phyloP scores from a whole-genome alignment of 2,329 filamentous ascomycete genomes.

The Bipolaris zeicola region DNA sequence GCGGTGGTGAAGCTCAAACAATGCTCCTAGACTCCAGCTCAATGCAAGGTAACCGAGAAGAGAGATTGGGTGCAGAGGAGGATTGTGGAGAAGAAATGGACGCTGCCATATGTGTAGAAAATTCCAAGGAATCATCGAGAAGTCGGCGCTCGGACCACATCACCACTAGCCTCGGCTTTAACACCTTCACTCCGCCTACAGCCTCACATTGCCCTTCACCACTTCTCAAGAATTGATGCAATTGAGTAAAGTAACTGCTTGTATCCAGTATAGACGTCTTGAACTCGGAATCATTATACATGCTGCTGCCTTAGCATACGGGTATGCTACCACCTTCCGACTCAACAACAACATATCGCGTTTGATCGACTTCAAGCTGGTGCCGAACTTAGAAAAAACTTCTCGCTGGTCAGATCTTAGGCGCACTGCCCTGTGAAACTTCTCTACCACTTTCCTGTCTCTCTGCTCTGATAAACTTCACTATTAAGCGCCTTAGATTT shows the following conservation, averaged over 20 bases:
- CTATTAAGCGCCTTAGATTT: slow-evolving; percentile 10
- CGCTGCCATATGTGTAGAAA: slow-evolving; percentile 15
- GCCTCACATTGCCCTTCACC: not conserved
- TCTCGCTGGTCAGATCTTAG: not conserved
- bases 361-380: slow-evolving; percentile 8
- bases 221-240: not conserved
- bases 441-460: not conserved
- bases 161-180: slow-evolving; percentile 18
- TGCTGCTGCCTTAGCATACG: not conserved
- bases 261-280: not conserved
- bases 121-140: slow-evolving; percentile 20
- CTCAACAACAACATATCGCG: slow-evolving; percentile 19
- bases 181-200: slow-evolving; percentile 5
- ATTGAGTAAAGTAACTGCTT: not conserved
- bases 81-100: slow-evolving; percentile 27
- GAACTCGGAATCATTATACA: no score
- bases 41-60: slow-evolving; percentile 43
- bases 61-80: slow-evolving; percentile 28
- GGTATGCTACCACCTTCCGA: not conserved
- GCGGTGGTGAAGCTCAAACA: slow-evolving; percentile 31
- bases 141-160: slow-evolving; percentile 14
- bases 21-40: slow-evolving; percentile 46
- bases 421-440: not conserved
- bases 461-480: not conserved
- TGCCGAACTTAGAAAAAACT: slow-evolving; percentile 3